phyloP scores from a whole-genome alignment of 768 basidiomycete genomes.

The Boletus subparvulus region DNA sequence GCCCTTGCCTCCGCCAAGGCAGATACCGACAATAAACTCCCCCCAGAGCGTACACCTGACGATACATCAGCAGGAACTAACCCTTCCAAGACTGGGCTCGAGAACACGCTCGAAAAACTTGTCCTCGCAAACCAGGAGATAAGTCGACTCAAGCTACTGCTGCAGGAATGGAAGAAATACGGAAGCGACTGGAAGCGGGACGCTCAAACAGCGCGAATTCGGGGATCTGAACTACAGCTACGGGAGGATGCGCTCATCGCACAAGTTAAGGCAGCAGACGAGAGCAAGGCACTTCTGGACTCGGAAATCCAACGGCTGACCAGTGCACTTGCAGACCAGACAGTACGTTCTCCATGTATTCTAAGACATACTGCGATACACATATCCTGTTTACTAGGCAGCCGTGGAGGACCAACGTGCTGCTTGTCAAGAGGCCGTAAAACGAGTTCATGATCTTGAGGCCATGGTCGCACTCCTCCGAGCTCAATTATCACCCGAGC shows the following conservation, averaged over 20 bases:
- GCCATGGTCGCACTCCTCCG: conserved; percentile 15
- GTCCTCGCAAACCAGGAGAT: conserved; percentile 17
- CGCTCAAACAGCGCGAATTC: conserved; percentile 13
- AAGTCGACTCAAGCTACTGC: conserved; percentile 17
- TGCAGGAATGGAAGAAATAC: conserved; percentile 27
- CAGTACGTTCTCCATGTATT: conserved; percentile 16
- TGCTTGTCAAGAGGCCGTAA: conserved; percentile 10
- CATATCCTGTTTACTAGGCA: conserved; percentile 9
- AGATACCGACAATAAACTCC: neutral
- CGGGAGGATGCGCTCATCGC: conserved; percentile 10
- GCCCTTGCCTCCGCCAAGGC: conserved; percentile 12
- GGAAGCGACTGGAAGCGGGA: conserved; percentile 26
- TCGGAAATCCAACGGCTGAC: conserved; percentile 14
- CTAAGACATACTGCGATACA: neutral
- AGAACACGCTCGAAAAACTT: conserved; percentile 11
- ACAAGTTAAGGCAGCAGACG: conserved; percentile 14
- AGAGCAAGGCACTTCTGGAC: conserved; percentile 4
- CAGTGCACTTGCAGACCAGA: conserved; percentile 20
- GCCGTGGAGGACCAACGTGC: conserved; percentile 13
- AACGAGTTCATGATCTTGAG: conserved; percentile 20
- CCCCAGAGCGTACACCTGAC: conserved; percentile 7
- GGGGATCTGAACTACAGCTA: conserved; percentile 11
- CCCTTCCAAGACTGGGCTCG: conserved; percentile 2
- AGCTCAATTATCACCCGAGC: conserved; percentile 18
- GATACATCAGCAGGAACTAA: neutral